phyloP scores from a whole-genome alignment of 371 early-diverging fungal species.

The Mortierella sp. region DNA sequence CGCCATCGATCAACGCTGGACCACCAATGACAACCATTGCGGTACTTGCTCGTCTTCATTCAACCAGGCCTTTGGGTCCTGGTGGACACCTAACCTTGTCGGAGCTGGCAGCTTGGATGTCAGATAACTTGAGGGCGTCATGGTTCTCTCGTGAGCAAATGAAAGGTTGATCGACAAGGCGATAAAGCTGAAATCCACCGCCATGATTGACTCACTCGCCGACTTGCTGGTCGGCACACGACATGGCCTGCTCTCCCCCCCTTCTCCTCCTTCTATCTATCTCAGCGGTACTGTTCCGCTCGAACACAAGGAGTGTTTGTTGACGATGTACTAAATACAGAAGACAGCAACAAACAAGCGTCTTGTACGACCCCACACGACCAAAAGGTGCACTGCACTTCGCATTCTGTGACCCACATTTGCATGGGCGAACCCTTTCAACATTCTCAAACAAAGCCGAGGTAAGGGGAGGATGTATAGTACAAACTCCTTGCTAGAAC shows the following conservation, averaged over 20 bases:
- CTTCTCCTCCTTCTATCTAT: background rate
- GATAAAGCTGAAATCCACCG: too few species aligned
- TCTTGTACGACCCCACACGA: conserved; percentile 25
- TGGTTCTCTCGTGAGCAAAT: too few species aligned
- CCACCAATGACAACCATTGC: too few species aligned
- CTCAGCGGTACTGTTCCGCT: background rate
- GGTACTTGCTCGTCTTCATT: too few species aligned
- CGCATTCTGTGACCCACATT: background rate
- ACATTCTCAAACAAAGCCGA: background rate
- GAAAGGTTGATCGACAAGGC: too few species aligned
- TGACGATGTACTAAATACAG: background rate
- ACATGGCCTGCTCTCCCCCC: background rate
- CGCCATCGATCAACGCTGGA: too few species aligned
- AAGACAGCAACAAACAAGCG: background rate
- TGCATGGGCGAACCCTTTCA: background rate
- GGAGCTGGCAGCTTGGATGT: too few species aligned
- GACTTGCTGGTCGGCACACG: too few species aligned
- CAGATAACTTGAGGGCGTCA: too few species aligned
- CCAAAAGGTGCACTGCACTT: background rate
- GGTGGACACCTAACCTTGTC: too few species aligned
- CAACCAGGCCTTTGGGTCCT: too few species aligned
- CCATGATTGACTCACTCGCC: too few species aligned
- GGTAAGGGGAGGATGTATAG: background rate
- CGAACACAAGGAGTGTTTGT: background rate
- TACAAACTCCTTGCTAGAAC: background rate